Conservation (phyloP, 2,329 filamentous ascomycete genomes). For the Aspergillus sp. region DNA sequence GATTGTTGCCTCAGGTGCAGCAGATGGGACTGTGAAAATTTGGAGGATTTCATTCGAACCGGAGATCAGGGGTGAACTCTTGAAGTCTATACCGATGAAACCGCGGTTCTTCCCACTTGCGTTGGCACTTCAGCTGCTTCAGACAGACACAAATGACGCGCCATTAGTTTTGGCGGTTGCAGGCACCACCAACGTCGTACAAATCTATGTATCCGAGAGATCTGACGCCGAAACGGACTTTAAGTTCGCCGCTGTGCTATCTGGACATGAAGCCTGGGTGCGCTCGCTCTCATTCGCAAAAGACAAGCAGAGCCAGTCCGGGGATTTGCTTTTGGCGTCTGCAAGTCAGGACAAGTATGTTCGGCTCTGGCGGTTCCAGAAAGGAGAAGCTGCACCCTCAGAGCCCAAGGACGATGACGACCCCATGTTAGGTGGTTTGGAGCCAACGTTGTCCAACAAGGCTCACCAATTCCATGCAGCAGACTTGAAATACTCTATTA, state of each 20-base stretch:
- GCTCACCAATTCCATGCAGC: constrained; percentile 69
- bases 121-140: constrained; percentile 65
- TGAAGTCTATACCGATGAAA: constrained; percentile 69
- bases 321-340: constrained; percentile 80
- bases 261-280: constrained; percentile 94
- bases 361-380: constrained; percentile 82
- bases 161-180: constrained; percentile 71
- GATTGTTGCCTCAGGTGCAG: constrained; percentile 59
- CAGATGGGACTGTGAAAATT: constrained; percentile 60
- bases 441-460: constrained; percentile 82
- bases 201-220: constrained; percentile 66
- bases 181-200: constrained; percentile 78
- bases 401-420: constrained; percentile 38
- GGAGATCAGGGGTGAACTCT: constrained; percentile 44
- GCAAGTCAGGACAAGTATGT: constrained; percentile 98
- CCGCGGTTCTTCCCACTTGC: constrained; percentile 82
- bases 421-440: constrained; percentile 40
- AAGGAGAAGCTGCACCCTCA: constrained; percentile 63
- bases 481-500: constrained; percentile 69
- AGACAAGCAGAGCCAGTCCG: constrained; percentile 53
- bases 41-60: constrained; percentile 61
- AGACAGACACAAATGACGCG: constrained; percentile 45
- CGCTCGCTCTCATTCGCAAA: constrained; percentile 75
- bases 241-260: constrained; percentile 69
- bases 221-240: constrained; percentile 52